Evolutionary conservation across 352 stramenopile species (phyloP).

Genomic region (Phytophthora capsici): DNA sequence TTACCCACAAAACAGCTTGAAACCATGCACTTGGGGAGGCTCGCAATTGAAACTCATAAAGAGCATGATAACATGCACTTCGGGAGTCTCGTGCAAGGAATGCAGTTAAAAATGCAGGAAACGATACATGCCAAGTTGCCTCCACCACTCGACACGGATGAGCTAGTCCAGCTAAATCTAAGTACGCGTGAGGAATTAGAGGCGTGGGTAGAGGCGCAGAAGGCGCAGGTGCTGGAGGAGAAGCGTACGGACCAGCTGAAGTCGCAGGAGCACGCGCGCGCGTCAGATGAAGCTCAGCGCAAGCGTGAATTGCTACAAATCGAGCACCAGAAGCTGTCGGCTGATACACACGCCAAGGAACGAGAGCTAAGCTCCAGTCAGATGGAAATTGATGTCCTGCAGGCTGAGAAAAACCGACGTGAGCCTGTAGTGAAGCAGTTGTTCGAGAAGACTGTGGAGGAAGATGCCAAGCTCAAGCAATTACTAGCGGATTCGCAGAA

Average conservation of each 20-base stretch:
- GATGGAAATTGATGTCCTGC: constrained; percentile 75
- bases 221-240: constrained; percentile 43
- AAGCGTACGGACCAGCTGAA: constrained; percentile 54
- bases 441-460: constrained; percentile 59
- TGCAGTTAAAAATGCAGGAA: constrained; percentile 28
- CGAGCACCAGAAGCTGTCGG: constrained; percentile 45
- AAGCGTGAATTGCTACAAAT: constrained; percentile 54
- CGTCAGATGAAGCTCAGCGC: constrained; percentile 47
- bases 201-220: constrained; percentile 53
- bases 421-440: constrained; percentile 71
- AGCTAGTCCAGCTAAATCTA: constrained; percentile 51
- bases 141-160: constrained; percentile 46
- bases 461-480: constrained; percentile 65
- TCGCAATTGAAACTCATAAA: neutral
- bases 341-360: constrained; percentile 54
- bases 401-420: constrained; percentile 62
- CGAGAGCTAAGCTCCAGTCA: constrained; percentile 57
- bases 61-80: neutral
- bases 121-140: constrained; percentile 24
- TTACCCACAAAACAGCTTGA: neutral
- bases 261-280: constrained; percentile 46
- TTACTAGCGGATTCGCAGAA: constrained; percentile 49
- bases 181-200: constrained; percentile 53
- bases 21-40: neutral
- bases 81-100: no score